Conservation (phyloP, 2,329 filamentous ascomycete species). For the Colletotrichum endophyticum region DNA sequence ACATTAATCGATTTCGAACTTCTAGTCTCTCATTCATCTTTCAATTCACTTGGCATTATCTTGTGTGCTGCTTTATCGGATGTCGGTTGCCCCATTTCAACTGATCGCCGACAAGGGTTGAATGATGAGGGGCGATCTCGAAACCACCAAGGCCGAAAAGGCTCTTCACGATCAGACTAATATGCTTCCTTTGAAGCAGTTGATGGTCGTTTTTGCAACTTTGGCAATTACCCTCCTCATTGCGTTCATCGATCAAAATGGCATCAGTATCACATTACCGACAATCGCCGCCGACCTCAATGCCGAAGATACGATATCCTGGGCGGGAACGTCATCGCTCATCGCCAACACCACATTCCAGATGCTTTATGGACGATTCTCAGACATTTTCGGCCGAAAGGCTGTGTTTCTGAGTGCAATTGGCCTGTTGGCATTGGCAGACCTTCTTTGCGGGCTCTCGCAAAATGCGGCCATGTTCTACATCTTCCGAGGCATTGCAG, state of each 20-base stretch:
- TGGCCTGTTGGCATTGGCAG: conserved; percentile 56
- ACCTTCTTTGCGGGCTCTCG: conserved; percentile 64
- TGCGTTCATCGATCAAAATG: conserved; percentile 62
- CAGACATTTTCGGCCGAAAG: conserved; percentile 67
- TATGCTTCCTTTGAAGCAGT: conserved; percentile 54
- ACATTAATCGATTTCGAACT: background rate
- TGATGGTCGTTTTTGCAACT: conserved; percentile 55
- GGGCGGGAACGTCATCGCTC: conserved; percentile 57
- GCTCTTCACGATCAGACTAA: conserved; percentile 61
- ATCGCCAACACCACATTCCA: conserved; percentile 68
- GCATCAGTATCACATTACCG: conserved; percentile 55
- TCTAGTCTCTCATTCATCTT: background rate
- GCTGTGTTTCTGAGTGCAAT: conserved; percentile 59
- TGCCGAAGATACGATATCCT: conserved; percentile 55
- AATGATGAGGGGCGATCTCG: conserved; percentile 2
- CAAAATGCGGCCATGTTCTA: conserved; percentile 63
- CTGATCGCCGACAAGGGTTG: background rate
- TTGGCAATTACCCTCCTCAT: conserved; percentile 59
- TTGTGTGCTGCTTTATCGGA: background rate
- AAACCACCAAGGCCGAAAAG: conserved; percentile 39
- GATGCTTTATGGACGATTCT: conserved; percentile 66
- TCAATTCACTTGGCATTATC: background rate
- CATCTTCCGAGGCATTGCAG: conserved; percentile 63
- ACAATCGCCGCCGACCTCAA: conserved; percentile 53
- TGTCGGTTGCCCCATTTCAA: background rate